These are phyloP conservation scores for Striga asiatica DNA, from an alignment of 257 asterid species.

Conservation along the genomic window DNA sequence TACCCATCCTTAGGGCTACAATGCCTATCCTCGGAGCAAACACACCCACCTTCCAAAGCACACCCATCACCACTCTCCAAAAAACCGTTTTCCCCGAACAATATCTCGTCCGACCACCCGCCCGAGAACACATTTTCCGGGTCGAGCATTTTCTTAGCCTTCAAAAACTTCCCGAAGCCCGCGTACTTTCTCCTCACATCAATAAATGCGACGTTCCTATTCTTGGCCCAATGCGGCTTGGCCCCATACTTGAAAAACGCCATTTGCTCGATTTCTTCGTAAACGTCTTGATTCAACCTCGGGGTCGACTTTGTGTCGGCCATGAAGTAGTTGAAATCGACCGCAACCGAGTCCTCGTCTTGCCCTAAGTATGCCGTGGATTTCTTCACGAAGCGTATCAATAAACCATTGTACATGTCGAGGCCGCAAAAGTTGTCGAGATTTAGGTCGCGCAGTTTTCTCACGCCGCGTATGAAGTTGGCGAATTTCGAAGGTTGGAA, in stretches of 20 bases:
- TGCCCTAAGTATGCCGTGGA: slow-evolving; percentile 62
- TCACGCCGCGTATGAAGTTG: slow-evolving; percentile 41
- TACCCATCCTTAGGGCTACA: slow-evolving; percentile 66
- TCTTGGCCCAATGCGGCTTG: slow-evolving; percentile 84
- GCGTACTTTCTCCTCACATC: slow-evolving; percentile 40
- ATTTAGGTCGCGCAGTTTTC: slow-evolving; percentile 35
- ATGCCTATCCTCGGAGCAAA: slow-evolving; percentile 64
- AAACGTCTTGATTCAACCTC: slow-evolving; percentile 46
- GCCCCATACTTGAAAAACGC: slow-evolving; percentile 62
- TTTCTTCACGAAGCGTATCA: slow-evolving; percentile 46
- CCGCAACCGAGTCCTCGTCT: slow-evolving; percentile 43
- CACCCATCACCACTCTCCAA: slow-evolving; percentile 42
- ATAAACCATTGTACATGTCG: slow-evolving; percentile 69
- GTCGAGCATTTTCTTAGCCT: slow-evolving; percentile 36
- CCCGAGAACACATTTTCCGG: slow-evolving; percentile 41
- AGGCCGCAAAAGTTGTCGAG: slow-evolving; percentile 62
- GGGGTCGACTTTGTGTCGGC: slow-evolving; percentile 41
- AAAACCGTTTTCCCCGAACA: slow-evolving; percentile 25
- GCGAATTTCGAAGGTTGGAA: slow-evolving; percentile 30
- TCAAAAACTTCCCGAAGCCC: slow-evolving; percentile 34
- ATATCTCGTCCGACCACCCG: slow-evolving; percentile 42
- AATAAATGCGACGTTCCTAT: slow-evolving; percentile 45
- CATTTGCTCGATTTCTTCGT: slow-evolving; percentile 87
- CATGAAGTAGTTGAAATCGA: slow-evolving; percentile 63
- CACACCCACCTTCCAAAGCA: slow-evolving; percentile 63